Percentiles rank a stretch among this genome's conserved stretches.
Evolutionary conservation across 1,284 basidiomycete genomes (phyloP).

Genomic region (Boletus sp.): DNA sequence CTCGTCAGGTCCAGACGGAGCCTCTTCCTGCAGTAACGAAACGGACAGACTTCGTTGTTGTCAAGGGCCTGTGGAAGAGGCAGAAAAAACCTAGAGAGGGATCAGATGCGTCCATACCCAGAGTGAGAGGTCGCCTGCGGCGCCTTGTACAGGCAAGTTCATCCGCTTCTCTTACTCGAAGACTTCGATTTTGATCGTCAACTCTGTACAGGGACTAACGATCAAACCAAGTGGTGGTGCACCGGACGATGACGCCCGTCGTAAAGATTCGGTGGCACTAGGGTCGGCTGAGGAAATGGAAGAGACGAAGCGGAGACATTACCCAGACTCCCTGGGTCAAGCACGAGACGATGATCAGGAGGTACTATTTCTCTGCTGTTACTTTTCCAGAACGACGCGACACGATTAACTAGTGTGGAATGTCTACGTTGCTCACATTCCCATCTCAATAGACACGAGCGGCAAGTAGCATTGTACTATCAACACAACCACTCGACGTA

Average conservation of each 20-base stretch:
- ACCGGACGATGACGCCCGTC: not conserved
- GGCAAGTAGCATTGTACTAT: too few relatives aligned
- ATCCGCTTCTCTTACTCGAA: not conserved
- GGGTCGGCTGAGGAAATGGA: not conserved
- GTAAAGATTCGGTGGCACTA: not conserved
- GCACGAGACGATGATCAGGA: conserved; percentile 20
- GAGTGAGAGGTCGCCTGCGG: conserved; percentile 11
- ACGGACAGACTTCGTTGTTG: not conserved
- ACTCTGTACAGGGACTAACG: conserved; percentile 13
- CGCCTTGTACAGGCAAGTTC: conserved; percentile 20
- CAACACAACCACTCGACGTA: too few relatives aligned
- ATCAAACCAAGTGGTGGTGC: not conserved
- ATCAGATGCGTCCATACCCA: conserved; percentile 3
- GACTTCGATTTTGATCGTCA: conserved; percentile 2
- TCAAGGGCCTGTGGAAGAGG: conserved; percentile 17
- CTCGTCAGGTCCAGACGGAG: conserved; percentile 10
- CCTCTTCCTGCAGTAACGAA: not conserved
- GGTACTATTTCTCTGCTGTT: conserved; percentile 27
- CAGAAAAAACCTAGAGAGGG: conserved; percentile 5
- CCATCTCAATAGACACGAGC: not conserved
- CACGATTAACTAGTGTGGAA: conserved; percentile 7
- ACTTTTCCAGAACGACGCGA: conserved; percentile 23
- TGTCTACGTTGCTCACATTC: not conserved
- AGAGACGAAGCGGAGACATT: conserved; percentile 2
- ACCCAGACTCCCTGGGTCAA: not conserved